Percentiles rank a stretch among this genome's conserved stretches.
These are phyloP conservation scores for Raphanus raphanistrum DNA, from an alignment of 345 rosid species.

Conservation along the genomic window DNA sequence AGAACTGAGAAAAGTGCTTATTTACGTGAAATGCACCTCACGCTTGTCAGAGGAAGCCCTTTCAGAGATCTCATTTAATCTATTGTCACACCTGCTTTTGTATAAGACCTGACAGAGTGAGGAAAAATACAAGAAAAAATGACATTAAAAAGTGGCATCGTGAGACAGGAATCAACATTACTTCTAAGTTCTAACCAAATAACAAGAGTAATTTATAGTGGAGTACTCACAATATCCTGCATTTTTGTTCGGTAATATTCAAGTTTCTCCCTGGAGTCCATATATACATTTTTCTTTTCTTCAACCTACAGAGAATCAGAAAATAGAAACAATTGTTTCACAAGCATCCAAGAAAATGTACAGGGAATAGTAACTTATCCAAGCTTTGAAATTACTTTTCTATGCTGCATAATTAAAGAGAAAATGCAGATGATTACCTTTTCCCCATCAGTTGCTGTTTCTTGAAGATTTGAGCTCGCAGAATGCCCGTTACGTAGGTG, in stretches of 20 bases:
- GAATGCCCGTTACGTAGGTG: conserved; percentile 48
- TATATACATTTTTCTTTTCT: conserved; percentile 56
- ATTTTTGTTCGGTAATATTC: conserved; percentile 88
- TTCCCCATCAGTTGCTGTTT: conserved; percentile 49
- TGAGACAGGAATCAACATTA: neutral
- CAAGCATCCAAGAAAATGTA: conserved; percentile 25
- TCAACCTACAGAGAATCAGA: conserved; percentile 51
- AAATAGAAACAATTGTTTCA: conserved; percentile 13
- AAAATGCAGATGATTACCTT: conserved; percentile 50
- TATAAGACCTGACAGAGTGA: conserved; percentile 63
- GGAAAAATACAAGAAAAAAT: conserved; percentile 4
- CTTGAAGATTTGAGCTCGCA: conserved; percentile 46
- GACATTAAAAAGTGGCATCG: neutral
- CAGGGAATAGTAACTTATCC: conserved; percentile 12
- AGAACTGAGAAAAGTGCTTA: conserved; percentile 5
- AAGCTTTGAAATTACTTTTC: neutral
- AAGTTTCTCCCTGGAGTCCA: conserved; percentile 91
- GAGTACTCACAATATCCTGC: conserved; percentile 93
- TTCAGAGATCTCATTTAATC: conserved; percentile 90
- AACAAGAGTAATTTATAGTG: conserved; percentile 24
- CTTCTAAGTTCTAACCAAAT: neutral
- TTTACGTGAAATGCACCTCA: conserved; percentile 57
- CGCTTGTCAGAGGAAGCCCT: conserved; percentile 90
- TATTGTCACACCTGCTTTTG: conserved; percentile 95
- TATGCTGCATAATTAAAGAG: neutral